Conservation (phyloP, 2,329 filamentous ascomycete species). For the Verticillium tricorpus region DNA sequence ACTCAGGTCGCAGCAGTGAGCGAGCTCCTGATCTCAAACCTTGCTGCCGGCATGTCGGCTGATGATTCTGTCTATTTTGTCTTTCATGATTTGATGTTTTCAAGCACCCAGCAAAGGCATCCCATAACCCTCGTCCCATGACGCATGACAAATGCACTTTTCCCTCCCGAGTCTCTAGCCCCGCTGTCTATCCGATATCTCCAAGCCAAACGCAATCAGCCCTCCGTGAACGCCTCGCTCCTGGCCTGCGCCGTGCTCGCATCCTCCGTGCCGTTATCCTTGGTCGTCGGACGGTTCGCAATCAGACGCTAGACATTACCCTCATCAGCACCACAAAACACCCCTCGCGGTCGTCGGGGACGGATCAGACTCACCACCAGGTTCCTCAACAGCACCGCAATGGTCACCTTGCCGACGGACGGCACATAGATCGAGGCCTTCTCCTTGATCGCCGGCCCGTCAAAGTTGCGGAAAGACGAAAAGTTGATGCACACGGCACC, state of each 20-base stretch:
- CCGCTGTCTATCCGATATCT: conserved; percentile 4
- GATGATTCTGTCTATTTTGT: neutral
- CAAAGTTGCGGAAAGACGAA: conserved; percentile 92
- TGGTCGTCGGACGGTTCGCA: conserved; percentile 40
- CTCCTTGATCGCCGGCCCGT: conserved; percentile 78
- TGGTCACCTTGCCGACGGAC: conserved; percentile 96
- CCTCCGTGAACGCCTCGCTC: conserved; percentile 36
- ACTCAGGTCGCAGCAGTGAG: neutral
- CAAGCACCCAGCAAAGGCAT: neutral
- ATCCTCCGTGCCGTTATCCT: conserved; percentile 25
- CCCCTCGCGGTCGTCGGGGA: neutral
- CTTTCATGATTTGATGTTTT: neutral
- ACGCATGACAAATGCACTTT: neutral
- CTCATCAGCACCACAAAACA: neutral
- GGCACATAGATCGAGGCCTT: conserved; percentile 96
- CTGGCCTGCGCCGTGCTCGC: conserved; percentile 26
- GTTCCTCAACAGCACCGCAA: conserved; percentile 85
- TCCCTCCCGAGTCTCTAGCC: conserved; percentile 2
- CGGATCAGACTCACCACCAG: conserved; percentile 62
- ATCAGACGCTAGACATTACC: conserved; percentile 39
- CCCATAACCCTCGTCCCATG: no score
- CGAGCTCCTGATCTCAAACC: neutral
- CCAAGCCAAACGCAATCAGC: conserved; percentile 15
- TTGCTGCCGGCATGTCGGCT: neutral
- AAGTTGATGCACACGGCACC: conserved; percentile 99